Percentiles rank a stretch among this genome's conserved stretches.
Evolutionary conservation across 1,139 yeast genomes (phyloP).

Genomic region (Saccharomyces uvarum): DNA sequence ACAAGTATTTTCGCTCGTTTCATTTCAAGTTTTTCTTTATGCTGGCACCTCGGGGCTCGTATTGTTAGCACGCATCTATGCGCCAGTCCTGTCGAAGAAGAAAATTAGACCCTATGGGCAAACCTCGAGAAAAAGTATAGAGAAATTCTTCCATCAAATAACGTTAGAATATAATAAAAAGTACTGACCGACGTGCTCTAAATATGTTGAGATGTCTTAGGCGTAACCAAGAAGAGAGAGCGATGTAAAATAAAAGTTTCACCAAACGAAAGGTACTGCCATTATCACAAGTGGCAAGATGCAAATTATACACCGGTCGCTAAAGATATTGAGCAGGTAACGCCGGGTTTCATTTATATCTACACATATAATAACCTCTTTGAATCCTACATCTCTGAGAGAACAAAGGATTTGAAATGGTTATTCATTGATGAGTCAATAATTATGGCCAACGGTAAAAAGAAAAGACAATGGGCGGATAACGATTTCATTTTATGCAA

Average conservation of each 20-base stretch:
- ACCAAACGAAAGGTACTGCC: constrained; percentile 11
- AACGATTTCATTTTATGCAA: constrained; percentile 23
- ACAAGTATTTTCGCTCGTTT: not conserved
- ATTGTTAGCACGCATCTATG: not conserved
- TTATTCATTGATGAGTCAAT: constrained; percentile 22
- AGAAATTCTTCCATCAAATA: not conserved
- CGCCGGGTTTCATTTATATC: constrained; percentile 27
- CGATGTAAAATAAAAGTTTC: constrained; percentile 17
- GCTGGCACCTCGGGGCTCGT: not conserved
- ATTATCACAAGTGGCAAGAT: constrained; percentile 15
- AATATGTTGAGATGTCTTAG: constrained; percentile 20
- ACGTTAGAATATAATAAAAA: not conserved
- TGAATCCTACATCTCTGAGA: constrained; percentile 12
- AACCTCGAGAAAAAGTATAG: not conserved
- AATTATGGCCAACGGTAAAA: constrained; percentile 7
- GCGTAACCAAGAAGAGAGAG: constrained; percentile 21
- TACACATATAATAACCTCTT: constrained; percentile 26
- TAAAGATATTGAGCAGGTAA: constrained; percentile 1
- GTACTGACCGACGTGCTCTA: not conserved
- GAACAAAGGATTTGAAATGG: constrained; percentile 17
- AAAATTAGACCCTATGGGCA: not conserved
- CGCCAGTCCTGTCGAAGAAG: not conserved
- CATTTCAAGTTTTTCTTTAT: not conserved
- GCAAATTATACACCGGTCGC: constrained; percentile 4
- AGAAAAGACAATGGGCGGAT: constrained; percentile 16